These are phyloP conservation scores for Amanita exitialis DNA, from an alignment of 768 basidiomycete genomes.

Conservation along the genomic window DNA sequence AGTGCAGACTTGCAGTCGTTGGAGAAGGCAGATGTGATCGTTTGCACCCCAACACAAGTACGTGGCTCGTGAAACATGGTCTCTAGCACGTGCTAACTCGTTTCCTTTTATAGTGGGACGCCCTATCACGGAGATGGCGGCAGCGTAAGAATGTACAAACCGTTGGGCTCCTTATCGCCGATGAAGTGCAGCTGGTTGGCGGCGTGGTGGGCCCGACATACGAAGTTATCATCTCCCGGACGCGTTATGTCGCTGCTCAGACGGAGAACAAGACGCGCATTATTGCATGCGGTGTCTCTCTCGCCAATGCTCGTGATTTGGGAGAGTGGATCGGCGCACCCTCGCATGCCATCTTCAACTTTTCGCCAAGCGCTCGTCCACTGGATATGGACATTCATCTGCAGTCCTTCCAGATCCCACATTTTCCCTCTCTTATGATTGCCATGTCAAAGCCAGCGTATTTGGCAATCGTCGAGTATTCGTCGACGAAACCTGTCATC, in stretches of 20 bases:
- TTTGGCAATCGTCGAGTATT: conserved; percentile 82
- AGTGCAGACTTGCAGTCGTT: conserved; percentile 84
- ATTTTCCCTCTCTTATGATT: conserved; percentile 98
- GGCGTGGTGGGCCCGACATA: conserved; percentile 95
- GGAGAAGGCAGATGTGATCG: conserved; percentile 86
- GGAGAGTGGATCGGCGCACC: conserved; percentile 98
- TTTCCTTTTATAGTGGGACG: conserved; percentile 66
- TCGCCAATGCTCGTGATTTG: conserved; percentile 91
- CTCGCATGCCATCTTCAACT: conserved; percentile 94
- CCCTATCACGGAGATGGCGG: conserved; percentile 90
- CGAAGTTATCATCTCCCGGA: conserved; percentile 91
- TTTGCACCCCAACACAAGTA: conserved; percentile 89
- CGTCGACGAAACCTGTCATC: conserved; percentile 79
- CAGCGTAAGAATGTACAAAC: conserved; percentile 95
- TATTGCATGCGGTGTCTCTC: conserved; percentile 89
- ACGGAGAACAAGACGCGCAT: conserved; percentile 89
- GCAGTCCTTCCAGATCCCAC: conserved; percentile 93
- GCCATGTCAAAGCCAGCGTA: conserved; percentile 99
- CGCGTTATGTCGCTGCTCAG: conserved; percentile 93
- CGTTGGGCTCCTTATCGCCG: conserved; percentile 86
- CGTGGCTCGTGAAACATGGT: conserved; percentile 15
- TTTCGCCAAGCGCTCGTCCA: conserved; percentile 93
- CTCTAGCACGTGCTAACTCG: conserved; percentile 5
- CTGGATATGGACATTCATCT: conserved; percentile 96
- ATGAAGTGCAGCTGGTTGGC: conserved; percentile 91